Base-by-base conservation (phyloP, 495 filamentous ascomycete species). In the Aspergillus biplanus region DNA sequence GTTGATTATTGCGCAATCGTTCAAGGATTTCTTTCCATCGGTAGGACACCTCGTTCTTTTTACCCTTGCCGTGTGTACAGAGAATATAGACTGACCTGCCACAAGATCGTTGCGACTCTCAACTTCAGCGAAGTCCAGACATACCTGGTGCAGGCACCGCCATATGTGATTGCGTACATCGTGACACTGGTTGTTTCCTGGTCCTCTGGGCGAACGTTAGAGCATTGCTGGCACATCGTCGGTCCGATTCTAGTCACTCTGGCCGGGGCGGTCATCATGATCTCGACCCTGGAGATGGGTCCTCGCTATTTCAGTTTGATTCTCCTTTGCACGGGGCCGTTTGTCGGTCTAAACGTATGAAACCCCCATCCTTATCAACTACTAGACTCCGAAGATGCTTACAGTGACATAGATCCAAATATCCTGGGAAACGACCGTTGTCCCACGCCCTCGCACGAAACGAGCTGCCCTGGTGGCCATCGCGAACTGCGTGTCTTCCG, bases 21-120 rank as follows among this genome's bases (percentile, higher is more conserved):
- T 63, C 54, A 63, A 63, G 55, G 61, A 63, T n/a, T 63, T 63
- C 46, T 63, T 63, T 33, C 61, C 61, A 11, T 63, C 61, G 54
- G 61, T 63, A 33, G 9, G 54, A 11, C 16, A 42, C 5, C 54
- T 16, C 54, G 3, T 27, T 56, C 33, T 3, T 37, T n/a, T n/a
- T n/a, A n/a, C n/a, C n/a, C n/a, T n/a, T n/a, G n/a, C n/a, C n/a
- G n/a, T n/a, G n/a, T n/a, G n/a, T n/a, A n/a, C n/a, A n/a, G n/a
- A n/a, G n/a, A n/a, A n/a, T n/a, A n/a, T n/a, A n/a, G 13, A 11
- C 42, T 49, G 9, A 49, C 54, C 31, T 21, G 52, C 1, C 5
- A 5, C 27, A 63, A 63, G 61, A 63, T 63, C 50, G 61, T 63
- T 34, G 44, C 35, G n/a, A 58, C 61, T 5, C 54, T 63, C 7